These are phyloP conservation scores for Fistulinella staudtii DNA, from an alignment of 1,284 basidiomycete genomes.

Conservation along the genomic window DNA sequence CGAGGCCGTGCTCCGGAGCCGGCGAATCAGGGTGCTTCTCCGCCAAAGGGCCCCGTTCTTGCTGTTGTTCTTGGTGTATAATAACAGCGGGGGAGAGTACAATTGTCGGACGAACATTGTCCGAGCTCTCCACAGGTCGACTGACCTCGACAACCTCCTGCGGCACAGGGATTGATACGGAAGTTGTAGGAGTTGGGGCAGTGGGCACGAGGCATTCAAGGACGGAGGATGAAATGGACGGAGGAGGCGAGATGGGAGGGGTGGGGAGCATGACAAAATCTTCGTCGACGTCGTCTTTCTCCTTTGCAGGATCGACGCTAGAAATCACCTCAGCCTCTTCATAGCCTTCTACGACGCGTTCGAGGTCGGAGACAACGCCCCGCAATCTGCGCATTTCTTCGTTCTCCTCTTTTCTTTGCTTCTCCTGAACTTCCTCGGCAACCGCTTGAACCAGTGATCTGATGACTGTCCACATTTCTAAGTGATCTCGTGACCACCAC, in stretches of 20 bases:
- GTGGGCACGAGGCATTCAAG: slow-evolving; percentile 12
- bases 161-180: slow-evolving; percentile 2
- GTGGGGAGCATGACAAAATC: slow-evolving; percentile 20
- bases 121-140: slow-evolving; percentile 2
- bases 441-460: slow-evolving; percentile 54
- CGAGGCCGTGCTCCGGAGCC: slow-evolving; percentile 4
- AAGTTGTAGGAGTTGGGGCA: neutral
- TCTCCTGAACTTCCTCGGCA: slow-evolving; percentile 59
- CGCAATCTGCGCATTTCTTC: slow-evolving; percentile 45
- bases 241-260: slow-evolving; percentile 25
- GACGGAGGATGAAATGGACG: slow-evolving; percentile 16
- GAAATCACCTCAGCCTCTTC: slow-evolving; percentile 31
- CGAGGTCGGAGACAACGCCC: slow-evolving; percentile 47
- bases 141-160: slow-evolving; percentile 4
- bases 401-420: slow-evolving; percentile 38
- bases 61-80: slow-evolving; percentile 24
- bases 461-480: slow-evolving; percentile 55
- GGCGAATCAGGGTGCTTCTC: slow-evolving; percentile 9
- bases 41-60: slow-evolving; percentile 11
- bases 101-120: slow-evolving; percentile 7
- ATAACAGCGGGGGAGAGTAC: slow-evolving; percentile 28
- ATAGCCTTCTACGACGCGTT: slow-evolving; percentile 38
- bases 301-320: slow-evolving; percentile 18
- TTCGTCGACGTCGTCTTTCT: slow-evolving; percentile 13
- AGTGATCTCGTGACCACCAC: slow-evolving; percentile 58